phyloP scores from a whole-genome alignment of 306 rosid genomes.

The Cajanus cajan region DNA sequence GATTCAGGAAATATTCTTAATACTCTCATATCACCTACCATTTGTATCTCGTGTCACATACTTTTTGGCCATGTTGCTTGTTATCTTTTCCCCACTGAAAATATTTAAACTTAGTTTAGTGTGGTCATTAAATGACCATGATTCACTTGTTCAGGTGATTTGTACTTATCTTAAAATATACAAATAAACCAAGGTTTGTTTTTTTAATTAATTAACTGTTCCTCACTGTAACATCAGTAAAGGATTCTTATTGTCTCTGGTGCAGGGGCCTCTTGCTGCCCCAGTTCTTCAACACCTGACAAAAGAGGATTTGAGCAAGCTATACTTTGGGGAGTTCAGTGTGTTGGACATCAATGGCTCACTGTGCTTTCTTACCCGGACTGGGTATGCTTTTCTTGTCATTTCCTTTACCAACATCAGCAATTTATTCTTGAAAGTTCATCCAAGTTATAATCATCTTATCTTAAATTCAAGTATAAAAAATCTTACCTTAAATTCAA shows the following conservation, averaged over 20 bases:
- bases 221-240: not conserved
- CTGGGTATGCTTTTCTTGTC: slow-evolving; percentile 64
- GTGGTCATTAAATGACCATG: not conserved
- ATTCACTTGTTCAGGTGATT: slow-evolving; percentile 8
- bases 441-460: not conserved
- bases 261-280: slow-evolving; percentile 95
- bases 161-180: not conserved
- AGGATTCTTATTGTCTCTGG: slow-evolving; percentile 26
- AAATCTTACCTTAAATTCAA: too few relatives aligned
- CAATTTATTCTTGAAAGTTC: not conserved
- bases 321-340: slow-evolving; percentile 78
- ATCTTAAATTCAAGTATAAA: too few relatives aligned
- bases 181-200: not conserved
- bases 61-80: not conserved
- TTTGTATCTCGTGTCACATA: not conserved
- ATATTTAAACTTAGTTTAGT: not conserved
- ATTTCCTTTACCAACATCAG: not conserved
- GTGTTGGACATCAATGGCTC: slow-evolving; percentile 82
- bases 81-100: not conserved
- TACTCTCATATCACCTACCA: not conserved
- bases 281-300: slow-evolving; percentile 88
- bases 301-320: slow-evolving; percentile 81
- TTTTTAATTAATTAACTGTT: slow-evolving; percentile 13
- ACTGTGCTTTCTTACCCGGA: slow-evolving; percentile 80
- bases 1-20: not conserved